Evolutionary conservation across 106 monocot species (phyloP), one percentile per base, ranked within the genome.

Genomic region (Dendrobium nobile): DNA sequence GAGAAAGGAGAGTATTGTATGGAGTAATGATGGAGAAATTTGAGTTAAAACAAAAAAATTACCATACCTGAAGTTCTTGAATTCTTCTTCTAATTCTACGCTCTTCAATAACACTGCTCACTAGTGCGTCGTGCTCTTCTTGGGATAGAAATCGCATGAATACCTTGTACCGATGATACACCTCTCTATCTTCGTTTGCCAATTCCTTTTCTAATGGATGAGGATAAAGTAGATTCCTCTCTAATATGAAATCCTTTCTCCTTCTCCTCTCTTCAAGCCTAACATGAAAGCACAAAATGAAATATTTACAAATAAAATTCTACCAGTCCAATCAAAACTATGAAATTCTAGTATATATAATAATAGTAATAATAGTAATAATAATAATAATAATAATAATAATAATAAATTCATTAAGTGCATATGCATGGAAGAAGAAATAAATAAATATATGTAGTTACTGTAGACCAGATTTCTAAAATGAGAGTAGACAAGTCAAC

Each of bases 251-350:
- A 54, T 92, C 87, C 84, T 95, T 98, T 64, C 98, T 95, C 67
- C 91, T 77, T 75, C 91, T 98, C 85, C 98, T 92, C 82, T 98
- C 98, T 73, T 98, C 98, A 80, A 98, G 85, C 88, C 97, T 98
- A 84, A 18, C 42, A 76, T 47, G 15, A 48, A 70, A 70, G 26
- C 74, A 9, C 19, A 40, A 70, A 22, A 40, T 24, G 11, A 28
- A 70, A 70, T 33, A 33, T 37, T 7, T 26, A 65, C 13, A 11
- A 51, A 51, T 51, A 51, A 51, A 45, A 51, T 51, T 51, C 51
- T 51, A 51, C 10, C 51, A 16, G 16, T 51, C 13, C 51, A 51
- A 51, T 51, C 15, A 2, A 51, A 51, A 51, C 0, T 51, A 51
- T 51, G 15, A 51, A 51, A 51, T 65, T 3, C 26, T 7, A 15